These are phyloP conservation scores for Penicillium verrucosum DNA, from an alignment of 2,329 filamentous ascomycete genomes.

Conservation along the genomic window DNA sequence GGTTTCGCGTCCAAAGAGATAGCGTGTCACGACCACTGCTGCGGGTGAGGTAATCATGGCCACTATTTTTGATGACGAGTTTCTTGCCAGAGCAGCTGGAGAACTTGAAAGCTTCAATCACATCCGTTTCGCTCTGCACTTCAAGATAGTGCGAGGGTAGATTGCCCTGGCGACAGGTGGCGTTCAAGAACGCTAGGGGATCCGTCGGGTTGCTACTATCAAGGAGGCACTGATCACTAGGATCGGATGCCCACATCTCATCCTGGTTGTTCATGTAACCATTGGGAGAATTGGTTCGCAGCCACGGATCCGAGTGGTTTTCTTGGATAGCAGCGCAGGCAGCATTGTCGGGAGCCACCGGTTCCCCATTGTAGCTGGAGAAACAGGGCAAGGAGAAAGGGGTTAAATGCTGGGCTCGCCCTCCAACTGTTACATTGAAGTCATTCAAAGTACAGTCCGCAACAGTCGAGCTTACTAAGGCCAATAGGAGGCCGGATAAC, in stretches of 20 bases:
- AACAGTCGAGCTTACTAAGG: background rate
- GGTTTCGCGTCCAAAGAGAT: conserved; percentile 30
- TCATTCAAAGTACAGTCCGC: background rate
- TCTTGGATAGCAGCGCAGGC: background rate
- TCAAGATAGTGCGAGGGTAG: conserved; percentile 1
- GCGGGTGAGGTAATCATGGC: conserved; percentile 36
- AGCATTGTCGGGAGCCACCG: background rate
- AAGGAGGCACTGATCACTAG: conserved; percentile 16
- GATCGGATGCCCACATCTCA: conserved; percentile 21
- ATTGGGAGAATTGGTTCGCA: conserved; percentile 16
- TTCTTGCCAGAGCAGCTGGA: conserved; percentile 9
- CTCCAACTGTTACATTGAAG: background rate
- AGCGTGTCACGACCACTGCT: conserved; percentile 30
- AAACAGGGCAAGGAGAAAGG: background rate
- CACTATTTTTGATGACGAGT: conserved; percentile 32
- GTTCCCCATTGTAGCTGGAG: background rate
- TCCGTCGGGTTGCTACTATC: conserved; percentile 14
- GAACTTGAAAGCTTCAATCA: conserved; percentile 5
- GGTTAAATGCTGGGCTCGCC: background rate
- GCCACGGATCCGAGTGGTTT: conserved; percentile 11
- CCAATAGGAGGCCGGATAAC: background rate
- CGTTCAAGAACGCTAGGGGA: background rate
- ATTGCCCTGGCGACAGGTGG: background rate
- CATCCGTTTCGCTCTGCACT: background rate
- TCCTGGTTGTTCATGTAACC: conserved; percentile 24